Evolutionary conservation across 495 filamentous ascomycete genomes (phyloP), one percentile per base, ranked within the genome.

Genomic region (Recurvomyces mirabilis): DNA sequence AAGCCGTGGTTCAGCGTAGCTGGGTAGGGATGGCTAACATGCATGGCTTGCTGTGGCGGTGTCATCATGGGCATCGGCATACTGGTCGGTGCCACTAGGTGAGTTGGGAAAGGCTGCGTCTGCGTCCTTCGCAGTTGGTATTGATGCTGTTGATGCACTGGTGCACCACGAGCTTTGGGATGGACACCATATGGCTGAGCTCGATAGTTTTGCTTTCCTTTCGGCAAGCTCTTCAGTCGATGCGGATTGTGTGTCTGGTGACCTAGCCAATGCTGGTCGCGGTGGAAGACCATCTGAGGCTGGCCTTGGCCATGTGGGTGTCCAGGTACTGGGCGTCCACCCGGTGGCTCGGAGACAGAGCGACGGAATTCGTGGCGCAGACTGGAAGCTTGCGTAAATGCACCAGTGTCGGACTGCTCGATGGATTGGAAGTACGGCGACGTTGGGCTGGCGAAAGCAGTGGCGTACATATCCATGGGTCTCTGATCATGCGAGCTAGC

Each of bases 321-420:
- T n/a, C n/a, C n/a, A 12, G 44, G 41, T 4, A 39, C 5, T 12
- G 41, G 33, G 19, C 32, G 26, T 4, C 21, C 38, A 18, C 23
- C 45, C 2, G 45, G 50, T 20, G 51, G 51, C 21, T 54, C 46
- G 36, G 47, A 54, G 28, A 46, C 23, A 15, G 51, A 54, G 28
- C 51, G 51, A 22, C 38, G 34, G 40, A 31, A 23, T 13, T 26
- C 5, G 23, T 43, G 33, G 30, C 35, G 38, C 39, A 34, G 24
- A 19, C 6, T 15, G 40, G 14, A 7, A 15, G 32, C 20, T 37
- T 13, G 13, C 25, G 12, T 33, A 22, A 11, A 14, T 29, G 40
- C 14, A 26, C 25, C 26, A 19, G 25, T 38, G 23, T 9, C 11
- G 22, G 14, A 40, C 21, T 30, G 37, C 17, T 34, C 35, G 24